Percentiles rank a stretch among this genome's conserved stretches.
Evolutionary conservation across 129 eudicot species (phyloP).

Genomic region (Lactuca saligna): DNA sequence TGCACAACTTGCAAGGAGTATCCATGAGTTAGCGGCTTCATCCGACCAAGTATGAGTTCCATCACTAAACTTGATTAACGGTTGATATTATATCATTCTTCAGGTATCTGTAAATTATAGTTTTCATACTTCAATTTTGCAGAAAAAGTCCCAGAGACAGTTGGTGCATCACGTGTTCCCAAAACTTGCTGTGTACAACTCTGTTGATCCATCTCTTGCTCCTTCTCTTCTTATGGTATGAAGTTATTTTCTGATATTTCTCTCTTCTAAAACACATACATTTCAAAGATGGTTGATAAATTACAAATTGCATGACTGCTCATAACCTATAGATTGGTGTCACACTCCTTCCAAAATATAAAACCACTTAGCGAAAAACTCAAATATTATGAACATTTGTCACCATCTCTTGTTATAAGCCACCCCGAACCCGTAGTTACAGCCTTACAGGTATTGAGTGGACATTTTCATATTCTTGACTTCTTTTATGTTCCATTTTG

Average conservation of each 20-base stretch:
- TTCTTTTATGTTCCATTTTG: slow-evolving; percentile 21
- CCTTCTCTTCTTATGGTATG: slow-evolving; percentile 98
- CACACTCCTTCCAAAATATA: not conserved
- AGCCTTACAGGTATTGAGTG: not conserved
- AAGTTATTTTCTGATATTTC: slow-evolving; percentile 10
- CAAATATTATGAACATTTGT: slow-evolving; percentile 3
- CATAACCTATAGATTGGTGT: not conserved
- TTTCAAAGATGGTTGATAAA: slow-evolving; percentile 6
- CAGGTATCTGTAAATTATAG: slow-evolving; percentile 6
- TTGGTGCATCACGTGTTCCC: slow-evolving; percentile 93
- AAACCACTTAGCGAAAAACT: not conserved
- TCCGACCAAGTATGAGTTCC: slow-evolving; percentile 78
- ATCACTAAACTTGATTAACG: slow-evolving; percentile 8
- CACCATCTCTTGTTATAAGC: slow-evolving; percentile 4
- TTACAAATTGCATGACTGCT: slow-evolving; percentile 17
- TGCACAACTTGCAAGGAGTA: slow-evolving; percentile 99
- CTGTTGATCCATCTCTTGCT: slow-evolving; percentile 95
- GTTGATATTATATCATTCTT: not conserved
- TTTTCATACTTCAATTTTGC: slow-evolving; percentile 29
- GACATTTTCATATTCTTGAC: slow-evolving; percentile 13
- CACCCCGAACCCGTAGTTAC: not conserved
- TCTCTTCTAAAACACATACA: slow-evolving; percentile 14
- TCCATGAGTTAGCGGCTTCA: slow-evolving; percentile 90
- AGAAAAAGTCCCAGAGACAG: slow-evolving; percentile 93
- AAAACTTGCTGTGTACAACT: slow-evolving; percentile 96